A percentile compares a stretch with the other conserved stretches of the same genome.
Conservation (phyloP, 208 protist genomes). For the Crithidia thermophila region DNA sequence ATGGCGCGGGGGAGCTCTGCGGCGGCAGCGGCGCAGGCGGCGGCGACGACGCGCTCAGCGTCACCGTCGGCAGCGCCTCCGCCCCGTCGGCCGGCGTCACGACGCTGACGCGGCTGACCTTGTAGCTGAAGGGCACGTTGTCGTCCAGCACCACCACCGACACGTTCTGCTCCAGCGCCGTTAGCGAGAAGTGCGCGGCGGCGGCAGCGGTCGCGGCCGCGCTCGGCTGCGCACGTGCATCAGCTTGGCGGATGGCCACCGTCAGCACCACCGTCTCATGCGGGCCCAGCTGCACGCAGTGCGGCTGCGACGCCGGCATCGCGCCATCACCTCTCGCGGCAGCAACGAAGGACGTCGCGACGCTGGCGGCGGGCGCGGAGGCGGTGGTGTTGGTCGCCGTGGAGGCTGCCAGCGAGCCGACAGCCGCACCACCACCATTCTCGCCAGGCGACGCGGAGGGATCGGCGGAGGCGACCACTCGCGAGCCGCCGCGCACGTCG, state of each 20-base stretch:
- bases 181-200: constrained; percentile 30
- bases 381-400: neutral
- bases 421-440: neutral
- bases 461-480: neutral
- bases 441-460: neutral
- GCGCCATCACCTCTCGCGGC: neutral
- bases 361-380: neutral
- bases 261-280: constrained; percentile 30
- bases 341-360: constrained; percentile 25
- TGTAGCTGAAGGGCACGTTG: constrained; percentile 65
- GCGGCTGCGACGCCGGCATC: constrained; percentile 19
- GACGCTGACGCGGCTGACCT: constrained; percentile 60
- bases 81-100: constrained; percentile 40
- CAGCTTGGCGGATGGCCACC: constrained; percentile 19
- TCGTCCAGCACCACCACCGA: constrained; percentile 75
- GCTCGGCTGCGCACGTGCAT: neutral
- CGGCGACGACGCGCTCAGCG: constrained; percentile 7
- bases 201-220: neutral
- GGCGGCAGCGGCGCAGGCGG: neutral
- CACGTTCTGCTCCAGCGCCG: constrained; percentile 69
- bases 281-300: constrained; percentile 29
- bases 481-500: constrained; percentile 38
- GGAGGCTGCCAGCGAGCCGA: too few relatives aligned
- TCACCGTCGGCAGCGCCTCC: constrained; percentile 22
- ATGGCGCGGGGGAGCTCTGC: neutral